A percentile compares a stretch with the other conserved stretches of the same genome.
These are phyloP conservation scores for Stentor roeselii DNA, from an alignment of 73 alveolate genomes.

Conservation along the genomic window DNA sequence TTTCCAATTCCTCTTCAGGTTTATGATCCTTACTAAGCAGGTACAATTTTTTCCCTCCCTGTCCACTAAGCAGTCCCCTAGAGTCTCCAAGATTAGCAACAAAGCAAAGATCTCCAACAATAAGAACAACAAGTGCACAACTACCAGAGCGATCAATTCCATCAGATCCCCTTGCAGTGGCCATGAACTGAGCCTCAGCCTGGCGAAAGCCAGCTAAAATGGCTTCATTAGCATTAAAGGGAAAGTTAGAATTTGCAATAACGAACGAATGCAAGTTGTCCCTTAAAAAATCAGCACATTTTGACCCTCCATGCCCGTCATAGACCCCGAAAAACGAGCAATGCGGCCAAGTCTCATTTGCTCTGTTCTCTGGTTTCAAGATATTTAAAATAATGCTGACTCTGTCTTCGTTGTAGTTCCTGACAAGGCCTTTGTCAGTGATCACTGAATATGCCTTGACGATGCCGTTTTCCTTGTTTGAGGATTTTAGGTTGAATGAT, in stretches of 20 bases:
- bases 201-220: constrained; percentile 80
- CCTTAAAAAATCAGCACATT: constrained; percentile 95
- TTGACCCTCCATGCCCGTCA: constrained; percentile 99
- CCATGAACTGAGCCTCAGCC: constrained; percentile 86
- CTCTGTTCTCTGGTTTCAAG: constrained; percentile 59
- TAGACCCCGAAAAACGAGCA: constrained; percentile 91
- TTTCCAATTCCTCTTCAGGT: constrained; percentile 49
- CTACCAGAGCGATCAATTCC: constrained; percentile 65
- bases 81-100: constrained; percentile 24
- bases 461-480: constrained; percentile 66
- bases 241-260: constrained; percentile 76
- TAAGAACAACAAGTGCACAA: constrained; percentile 64
- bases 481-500: not conserved
- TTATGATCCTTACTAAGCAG: constrained; percentile 44
- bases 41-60: not conserved
- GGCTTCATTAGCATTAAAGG: constrained; percentile 85
- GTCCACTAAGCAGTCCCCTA: constrained; percentile 9
- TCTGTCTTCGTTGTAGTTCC: constrained; percentile 91
- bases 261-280: constrained; percentile 87
- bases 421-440: constrained; percentile 85
- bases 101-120: constrained; percentile 44
- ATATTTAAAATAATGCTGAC: constrained; percentile 82
- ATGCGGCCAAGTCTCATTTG: constrained; percentile 86
- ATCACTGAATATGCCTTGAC: constrained; percentile 88
- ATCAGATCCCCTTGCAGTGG: constrained; percentile 53